A percentile compares a stretch with the other conserved stretches of the same genome.
Conservation (phyloP, 768 basidiomycete species). For the Hypholoma sublateritium region DNA sequence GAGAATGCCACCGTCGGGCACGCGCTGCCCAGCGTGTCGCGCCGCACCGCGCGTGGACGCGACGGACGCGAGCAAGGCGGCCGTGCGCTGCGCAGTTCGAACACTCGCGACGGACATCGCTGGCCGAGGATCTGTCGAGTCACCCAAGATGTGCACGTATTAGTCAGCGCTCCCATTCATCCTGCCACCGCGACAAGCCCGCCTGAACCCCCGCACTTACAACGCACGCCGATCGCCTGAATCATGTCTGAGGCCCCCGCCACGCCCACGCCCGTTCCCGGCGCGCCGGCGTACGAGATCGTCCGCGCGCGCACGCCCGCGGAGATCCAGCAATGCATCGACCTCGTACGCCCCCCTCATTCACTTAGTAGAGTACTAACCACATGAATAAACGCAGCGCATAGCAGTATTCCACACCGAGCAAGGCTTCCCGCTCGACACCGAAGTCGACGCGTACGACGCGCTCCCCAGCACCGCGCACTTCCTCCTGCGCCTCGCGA, state of each 20-base stretch:
- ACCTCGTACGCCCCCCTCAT: slow-evolving; percentile 41
- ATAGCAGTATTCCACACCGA: slow-evolving; percentile 62
- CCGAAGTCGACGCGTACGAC: slow-evolving; percentile 65
- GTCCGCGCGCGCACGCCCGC: slow-evolving; percentile 42
- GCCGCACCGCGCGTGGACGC: too few relatives aligned
- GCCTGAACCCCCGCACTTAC: background rate
- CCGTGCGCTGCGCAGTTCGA: too few relatives aligned
- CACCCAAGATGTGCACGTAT: too few relatives aligned
- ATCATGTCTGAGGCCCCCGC: background rate
- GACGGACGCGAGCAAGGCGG: too few relatives aligned
- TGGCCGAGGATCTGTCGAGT: too few relatives aligned
- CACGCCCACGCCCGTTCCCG: background rate
- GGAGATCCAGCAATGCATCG: slow-evolving; percentile 66
- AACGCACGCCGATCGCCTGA: background rate
- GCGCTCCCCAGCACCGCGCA: background rate
- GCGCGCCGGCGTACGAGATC: slow-evolving; percentile 49
- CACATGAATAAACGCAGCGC: slow-evolving; percentile 25
- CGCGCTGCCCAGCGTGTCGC: too few relatives aligned
- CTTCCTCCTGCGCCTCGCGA: background rate
- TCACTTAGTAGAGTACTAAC: too few relatives aligned
- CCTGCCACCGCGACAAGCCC: too few relatives aligned
- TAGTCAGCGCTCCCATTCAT: too few relatives aligned
- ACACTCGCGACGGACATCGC: too few relatives aligned
- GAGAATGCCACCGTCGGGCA: too few relatives aligned
- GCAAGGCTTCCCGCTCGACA: slow-evolving; percentile 71